A percentile compares a stretch with the other conserved stretches of the same genome.
Conservation (phyloP, 208 protist genomes). For the Porcisia hertigi region DNA sequence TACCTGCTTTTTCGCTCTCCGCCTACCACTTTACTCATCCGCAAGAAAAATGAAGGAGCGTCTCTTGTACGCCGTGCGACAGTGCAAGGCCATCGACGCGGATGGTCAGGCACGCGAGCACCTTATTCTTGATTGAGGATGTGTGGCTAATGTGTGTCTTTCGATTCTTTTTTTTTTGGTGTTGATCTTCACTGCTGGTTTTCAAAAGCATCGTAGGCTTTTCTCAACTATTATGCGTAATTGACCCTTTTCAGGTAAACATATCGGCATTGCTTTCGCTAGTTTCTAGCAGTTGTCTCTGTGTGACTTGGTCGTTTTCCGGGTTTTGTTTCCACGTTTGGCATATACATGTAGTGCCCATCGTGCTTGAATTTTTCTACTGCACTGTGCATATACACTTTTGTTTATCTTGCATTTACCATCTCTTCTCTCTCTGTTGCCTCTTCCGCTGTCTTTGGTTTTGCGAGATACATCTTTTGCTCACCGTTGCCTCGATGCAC, state of each 20-base stretch:
- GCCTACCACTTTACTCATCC: conserved; percentile 89
- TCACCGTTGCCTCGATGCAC: too few species aligned
- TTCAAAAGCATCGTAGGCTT: neutral
- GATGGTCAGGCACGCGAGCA: conserved; percentile 89
- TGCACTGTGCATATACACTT: neutral
- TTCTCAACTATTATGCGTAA: neutral
- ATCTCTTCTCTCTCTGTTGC: neutral
- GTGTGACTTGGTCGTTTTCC: too few species aligned
- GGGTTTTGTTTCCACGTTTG: too few species aligned
- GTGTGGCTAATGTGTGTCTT: neutral
- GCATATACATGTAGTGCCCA: neutral
- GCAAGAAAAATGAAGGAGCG: conserved; percentile 88
- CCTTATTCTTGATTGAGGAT: conserved; percentile 39
- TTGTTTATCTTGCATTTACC: neutral
- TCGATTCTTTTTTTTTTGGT: neutral
- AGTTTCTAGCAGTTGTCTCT: neutral
- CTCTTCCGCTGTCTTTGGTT: neutral
- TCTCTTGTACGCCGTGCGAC: conserved; percentile 94
- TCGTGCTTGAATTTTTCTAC: neutral
- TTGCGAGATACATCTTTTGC: too few species aligned
- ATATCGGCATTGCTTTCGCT: neutral
- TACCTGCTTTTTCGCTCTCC: conserved; percentile 96
- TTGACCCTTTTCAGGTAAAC: neutral
- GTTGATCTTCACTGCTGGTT: too few species aligned
- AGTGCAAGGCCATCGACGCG: conserved; percentile 95